Conservation (phyloP, 257 asterid genomes). For the Linaria vulgaris region DNA sequence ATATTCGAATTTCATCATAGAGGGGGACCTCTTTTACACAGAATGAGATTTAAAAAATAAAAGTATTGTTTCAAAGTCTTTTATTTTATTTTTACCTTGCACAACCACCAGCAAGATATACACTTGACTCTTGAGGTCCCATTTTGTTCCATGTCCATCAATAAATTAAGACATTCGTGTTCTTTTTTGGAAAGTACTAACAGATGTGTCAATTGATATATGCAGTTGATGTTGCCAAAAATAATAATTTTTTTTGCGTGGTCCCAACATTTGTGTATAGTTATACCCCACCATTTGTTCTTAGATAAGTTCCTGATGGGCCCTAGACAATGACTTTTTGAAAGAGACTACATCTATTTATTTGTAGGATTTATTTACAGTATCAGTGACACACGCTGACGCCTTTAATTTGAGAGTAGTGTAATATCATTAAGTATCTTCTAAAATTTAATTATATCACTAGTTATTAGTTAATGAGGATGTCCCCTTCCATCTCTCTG, state of each 20-base stretch:
- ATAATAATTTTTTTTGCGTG: constrained; percentile 31
- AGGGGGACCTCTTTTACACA: constrained; percentile 35
- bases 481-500: too few relatives aligned
- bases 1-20: constrained; percentile 17
- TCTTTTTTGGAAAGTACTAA: constrained; percentile 34
- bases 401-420: too few relatives aligned
- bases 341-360: not conserved
- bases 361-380: too few relatives aligned
- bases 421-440: too few relatives aligned
- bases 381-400: too few relatives aligned
- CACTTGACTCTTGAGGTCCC: constrained; percentile 42
- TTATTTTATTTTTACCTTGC: not conserved
- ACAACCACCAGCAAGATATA: not conserved
- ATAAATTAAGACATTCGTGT: constrained; percentile 40
- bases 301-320: constrained; percentile 32
- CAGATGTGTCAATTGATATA: constrained; percentile 40
- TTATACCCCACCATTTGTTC: constrained; percentile 47
- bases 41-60: constrained; percentile 12
- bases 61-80: constrained; percentile 3
- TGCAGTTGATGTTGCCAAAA: constrained; percentile 27
- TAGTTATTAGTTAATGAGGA: too few relatives aligned
- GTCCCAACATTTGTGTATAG: constrained; percentile 43
- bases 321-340: constrained; percentile 28
- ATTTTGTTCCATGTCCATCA: constrained; percentile 32
- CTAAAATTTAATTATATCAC: too few relatives aligned